Conservation (phyloP, 1,139 yeast genomes). For the Scheffersomyces segobiensis region DNA sequence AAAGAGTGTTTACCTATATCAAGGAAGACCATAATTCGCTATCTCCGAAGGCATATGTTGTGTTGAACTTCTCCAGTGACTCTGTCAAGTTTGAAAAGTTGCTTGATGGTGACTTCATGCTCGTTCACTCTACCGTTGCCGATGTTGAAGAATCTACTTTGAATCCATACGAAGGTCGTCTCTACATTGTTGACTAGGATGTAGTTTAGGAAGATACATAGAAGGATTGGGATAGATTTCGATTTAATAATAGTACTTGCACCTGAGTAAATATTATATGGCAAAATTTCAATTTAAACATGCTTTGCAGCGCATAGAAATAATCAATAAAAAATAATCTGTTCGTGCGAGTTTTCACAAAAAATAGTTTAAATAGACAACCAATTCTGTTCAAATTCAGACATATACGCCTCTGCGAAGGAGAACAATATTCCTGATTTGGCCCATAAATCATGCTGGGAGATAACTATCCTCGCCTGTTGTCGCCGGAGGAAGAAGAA, state of each 20-base stretch:
- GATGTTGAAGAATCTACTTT: conserved; percentile 22
- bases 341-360: background rate
- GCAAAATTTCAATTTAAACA: background rate
- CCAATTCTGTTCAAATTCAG: background rate
- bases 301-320: background rate
- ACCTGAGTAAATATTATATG: background rate
- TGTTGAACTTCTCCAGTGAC: conserved; percentile 45
- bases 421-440: background rate
- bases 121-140: conserved; percentile 30
- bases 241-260: background rate
- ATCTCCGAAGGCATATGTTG: conserved; percentile 34
- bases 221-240: background rate
- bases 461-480: background rate
- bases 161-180: conserved; percentile 41
- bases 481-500: conserved; percentile 1
- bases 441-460: background rate
- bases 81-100: conserved; percentile 28
- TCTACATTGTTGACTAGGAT: conserved; percentile 25
- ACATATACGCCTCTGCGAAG: background rate
- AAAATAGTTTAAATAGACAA: background rate
- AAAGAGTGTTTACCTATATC: conserved; percentile 37
- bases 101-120: conserved; percentile 29
- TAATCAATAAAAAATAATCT: too few species aligned
- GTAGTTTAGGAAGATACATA: background rate
- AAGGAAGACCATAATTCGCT: conserved; percentile 22